A percentile compares a stretch with the other conserved stretches of the same genome.
These are phyloP conservation scores for Penicillium sp. DNA, from an alignment of 2,329 filamentous ascomycete species.

Conservation along the genomic window DNA sequence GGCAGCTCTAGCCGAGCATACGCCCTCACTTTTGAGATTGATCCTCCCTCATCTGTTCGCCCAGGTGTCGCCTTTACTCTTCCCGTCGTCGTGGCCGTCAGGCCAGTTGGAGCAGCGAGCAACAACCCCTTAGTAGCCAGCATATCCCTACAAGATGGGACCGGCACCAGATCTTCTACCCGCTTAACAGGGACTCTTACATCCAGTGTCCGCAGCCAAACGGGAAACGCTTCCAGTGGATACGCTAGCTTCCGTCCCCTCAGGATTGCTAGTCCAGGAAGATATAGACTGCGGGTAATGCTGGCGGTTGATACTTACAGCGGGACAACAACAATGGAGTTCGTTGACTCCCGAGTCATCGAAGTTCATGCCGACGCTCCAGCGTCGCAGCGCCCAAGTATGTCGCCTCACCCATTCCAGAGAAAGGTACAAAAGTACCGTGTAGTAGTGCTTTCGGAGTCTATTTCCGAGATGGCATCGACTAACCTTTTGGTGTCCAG, in stretches of 20 bases:
- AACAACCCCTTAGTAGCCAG: constrained; percentile 32
- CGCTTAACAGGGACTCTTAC: constrained; percentile 36
- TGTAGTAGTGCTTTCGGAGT: background rate
- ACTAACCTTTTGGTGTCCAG: constrained; percentile 28
- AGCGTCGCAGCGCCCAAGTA: constrained; percentile 36
- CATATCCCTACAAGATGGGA: constrained; percentile 34
- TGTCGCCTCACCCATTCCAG: constrained; percentile 18
- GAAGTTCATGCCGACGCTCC: constrained; percentile 34
- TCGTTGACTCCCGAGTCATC: constrained; percentile 36
- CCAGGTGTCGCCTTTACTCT: constrained; percentile 36
- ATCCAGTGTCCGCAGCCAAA: constrained; percentile 38
- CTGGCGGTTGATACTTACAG: constrained; percentile 33
- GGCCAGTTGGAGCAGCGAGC: constrained; percentile 32
- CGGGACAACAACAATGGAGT: constrained; percentile 36
- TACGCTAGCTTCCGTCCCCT: constrained; percentile 36
- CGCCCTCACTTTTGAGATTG: constrained; percentile 35
- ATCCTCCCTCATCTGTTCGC: constrained; percentile 32
- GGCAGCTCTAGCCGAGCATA: constrained; percentile 34
- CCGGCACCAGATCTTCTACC: constrained; percentile 25
- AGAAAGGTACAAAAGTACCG: background rate
- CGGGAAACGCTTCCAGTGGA: constrained; percentile 35
- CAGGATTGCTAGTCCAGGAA: constrained; percentile 34
- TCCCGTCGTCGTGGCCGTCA: constrained; percentile 37
- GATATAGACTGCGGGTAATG: constrained; percentile 39
- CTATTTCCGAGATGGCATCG: background rate